These are phyloP conservation scores for Dittrichia graveolens DNA, from an alignment of 129 eudicot species.

Conservation along the genomic window DNA sequence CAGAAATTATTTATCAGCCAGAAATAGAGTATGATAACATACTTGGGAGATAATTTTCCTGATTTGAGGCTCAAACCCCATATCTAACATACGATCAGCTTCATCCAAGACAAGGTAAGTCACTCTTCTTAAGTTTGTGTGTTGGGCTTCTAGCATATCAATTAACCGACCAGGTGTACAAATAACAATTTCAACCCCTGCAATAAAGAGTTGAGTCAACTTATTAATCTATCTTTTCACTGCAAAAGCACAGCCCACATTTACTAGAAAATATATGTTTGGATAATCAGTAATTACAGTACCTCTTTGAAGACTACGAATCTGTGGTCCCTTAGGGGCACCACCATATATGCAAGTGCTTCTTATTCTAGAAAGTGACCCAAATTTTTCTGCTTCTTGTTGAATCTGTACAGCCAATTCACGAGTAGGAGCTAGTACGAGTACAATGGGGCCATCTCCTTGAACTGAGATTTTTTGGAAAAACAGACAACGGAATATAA, in stretches of 20 bases:
- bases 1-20: background rate
- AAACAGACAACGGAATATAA: background rate
- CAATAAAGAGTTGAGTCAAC: slow-evolving; percentile 12
- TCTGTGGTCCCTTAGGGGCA: slow-evolving; percentile 99
- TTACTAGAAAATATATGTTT: slow-evolving; percentile 5
- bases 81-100: slow-evolving; percentile 99
- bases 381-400: slow-evolving; percentile 80
- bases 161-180: slow-evolving; percentile 97
- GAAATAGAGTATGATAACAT: slow-evolving; percentile 7
- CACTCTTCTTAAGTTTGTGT: slow-evolving; percentile 87
- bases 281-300: background rate
- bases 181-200: slow-evolving; percentile 95
- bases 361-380: slow-evolving; percentile 66
- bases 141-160: slow-evolving; percentile 93
- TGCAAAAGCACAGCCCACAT: background rate
- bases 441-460: slow-evolving; percentile 90
- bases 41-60: slow-evolving; percentile 88
- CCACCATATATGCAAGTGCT: slow-evolving; percentile 97
- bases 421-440: slow-evolving; percentile 93
- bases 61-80: slow-evolving; percentile 99
- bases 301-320: slow-evolving; percentile 97
- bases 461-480: slow-evolving; percentile 42
- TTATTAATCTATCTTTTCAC: slow-evolving; percentile 9
- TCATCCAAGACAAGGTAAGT: slow-evolving; percentile 97
- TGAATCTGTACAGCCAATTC: slow-evolving; percentile 98